Conservation (phyloP, 345 rosid genomes). For the Pistacia integerrima region DNA sequence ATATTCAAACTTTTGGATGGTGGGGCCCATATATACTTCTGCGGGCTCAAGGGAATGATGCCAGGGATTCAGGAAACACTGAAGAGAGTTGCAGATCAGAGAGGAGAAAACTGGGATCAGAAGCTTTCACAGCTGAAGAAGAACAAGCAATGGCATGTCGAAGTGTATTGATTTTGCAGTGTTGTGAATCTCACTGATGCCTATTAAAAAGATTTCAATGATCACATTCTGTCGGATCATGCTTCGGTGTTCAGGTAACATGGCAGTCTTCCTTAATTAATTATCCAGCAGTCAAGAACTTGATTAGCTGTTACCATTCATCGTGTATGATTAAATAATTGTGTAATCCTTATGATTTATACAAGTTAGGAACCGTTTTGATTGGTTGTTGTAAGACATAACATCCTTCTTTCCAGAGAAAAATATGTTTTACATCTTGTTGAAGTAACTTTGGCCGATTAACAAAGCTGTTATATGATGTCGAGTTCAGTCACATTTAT, state of each 20-base stretch:
- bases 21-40: constrained; percentile 97
- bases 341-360: constrained; percentile 19
- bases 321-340: constrained; percentile 34
- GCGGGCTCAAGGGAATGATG: constrained; percentile 99
- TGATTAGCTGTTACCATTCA: constrained; percentile 20
- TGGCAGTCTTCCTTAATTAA: constrained; percentile 6
- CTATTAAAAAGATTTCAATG: background rate
- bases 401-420: background rate
- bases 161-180: constrained; percentile 62
- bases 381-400: background rate
- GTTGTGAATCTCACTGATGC: background rate
- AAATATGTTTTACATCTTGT: background rate
- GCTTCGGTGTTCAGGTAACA: background rate
- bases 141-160: constrained; percentile 99
- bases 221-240: background rate
- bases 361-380: constrained; percentile 15
- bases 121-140: constrained; percentile 94
- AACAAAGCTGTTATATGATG: background rate
- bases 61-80: constrained; percentile 95
- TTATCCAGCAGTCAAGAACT: constrained; percentile 17
- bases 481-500: background rate
- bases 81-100: constrained; percentile 80
- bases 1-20: constrained; percentile 84
- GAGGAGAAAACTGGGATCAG: constrained; percentile 94
- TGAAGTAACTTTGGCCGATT: background rate